Conservation (phyloP, 345 rosid genomes). For the Barbarea vulgaris region DNA sequence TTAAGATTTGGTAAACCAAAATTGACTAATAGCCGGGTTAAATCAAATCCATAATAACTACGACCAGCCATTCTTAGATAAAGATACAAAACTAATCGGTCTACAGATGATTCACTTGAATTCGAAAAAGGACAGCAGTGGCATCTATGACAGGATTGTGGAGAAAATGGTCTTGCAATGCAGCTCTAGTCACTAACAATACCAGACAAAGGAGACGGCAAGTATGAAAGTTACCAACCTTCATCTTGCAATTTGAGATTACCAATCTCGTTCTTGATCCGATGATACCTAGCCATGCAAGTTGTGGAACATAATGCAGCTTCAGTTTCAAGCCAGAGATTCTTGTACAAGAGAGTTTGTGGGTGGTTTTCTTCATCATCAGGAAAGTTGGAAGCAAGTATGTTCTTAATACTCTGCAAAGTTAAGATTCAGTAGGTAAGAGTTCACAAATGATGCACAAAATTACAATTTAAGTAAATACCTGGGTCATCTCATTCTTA, state of each 20-base stretch:
- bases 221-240: constrained; percentile 46
- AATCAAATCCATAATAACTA: neutral
- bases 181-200: constrained; percentile 1
- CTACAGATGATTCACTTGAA: neutral
- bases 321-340: constrained; percentile 97
- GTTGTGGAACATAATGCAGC: constrained; percentile 73
- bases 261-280: constrained; percentile 59
- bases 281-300: constrained; percentile 69
- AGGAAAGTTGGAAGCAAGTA: constrained; percentile 64
- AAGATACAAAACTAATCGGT: neutral
- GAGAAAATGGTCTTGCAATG: constrained; percentile 18
- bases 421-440: constrained; percentile 22
- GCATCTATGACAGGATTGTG: constrained; percentile 6
- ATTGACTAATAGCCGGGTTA: neutral
- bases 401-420: constrained; percentile 73
- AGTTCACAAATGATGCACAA: constrained; percentile 13
- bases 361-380: constrained; percentile 57
- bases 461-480: constrained; percentile 36
- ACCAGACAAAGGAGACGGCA: constrained; percentile 10
- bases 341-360: constrained; percentile 71
- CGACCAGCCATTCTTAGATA: neutral
- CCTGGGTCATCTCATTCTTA: constrained; percentile 68
- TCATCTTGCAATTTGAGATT: constrained; percentile 40
- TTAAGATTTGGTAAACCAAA: neutral
- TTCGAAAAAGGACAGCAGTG: neutral